Evolutionary conservation across 495 filamentous ascomycete genomes (phyloP).

Genomic region (Aspergillus leporis): DNA sequence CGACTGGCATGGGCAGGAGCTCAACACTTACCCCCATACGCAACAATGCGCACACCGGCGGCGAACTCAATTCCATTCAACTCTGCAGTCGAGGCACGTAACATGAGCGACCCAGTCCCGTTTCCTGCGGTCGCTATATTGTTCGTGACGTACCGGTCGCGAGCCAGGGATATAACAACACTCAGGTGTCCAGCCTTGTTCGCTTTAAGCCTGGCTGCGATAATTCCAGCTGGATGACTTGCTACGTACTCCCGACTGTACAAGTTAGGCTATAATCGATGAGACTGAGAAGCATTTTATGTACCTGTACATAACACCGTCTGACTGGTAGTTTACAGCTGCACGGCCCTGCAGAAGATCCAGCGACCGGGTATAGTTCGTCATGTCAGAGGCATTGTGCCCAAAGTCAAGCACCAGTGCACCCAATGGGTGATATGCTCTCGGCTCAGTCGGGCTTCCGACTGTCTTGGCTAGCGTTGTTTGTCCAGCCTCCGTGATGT

Average conservation of each 20-base stretch:
- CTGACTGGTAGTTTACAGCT: slow-evolving; percentile 28
- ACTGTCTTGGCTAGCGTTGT: slow-evolving; percentile 30
- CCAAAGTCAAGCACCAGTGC: slow-evolving; percentile 41
- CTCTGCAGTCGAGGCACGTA: slow-evolving; percentile 5
- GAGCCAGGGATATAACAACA: slow-evolving; percentile 7
- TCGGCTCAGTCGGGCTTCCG: slow-evolving; percentile 29
- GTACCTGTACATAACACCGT: slow-evolving; percentile 34
- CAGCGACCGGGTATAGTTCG: slow-evolving; percentile 34
- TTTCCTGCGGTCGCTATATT: neutral
- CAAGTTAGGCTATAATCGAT: neutral
- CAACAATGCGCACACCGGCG: slow-evolving; percentile 5
- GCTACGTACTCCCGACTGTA: slow-evolving; percentile 19
- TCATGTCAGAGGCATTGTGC: slow-evolving; percentile 17
- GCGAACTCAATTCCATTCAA: slow-evolving; percentile 10
- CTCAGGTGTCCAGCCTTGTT: slow-evolving; percentile 14
- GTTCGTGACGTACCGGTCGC: slow-evolving; percentile 3
- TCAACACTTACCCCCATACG: neutral
- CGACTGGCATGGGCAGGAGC: neutral
- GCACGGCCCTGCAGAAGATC: slow-evolving; percentile 36
- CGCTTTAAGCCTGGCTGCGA: slow-evolving; percentile 35
- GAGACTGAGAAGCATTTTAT: neutral
- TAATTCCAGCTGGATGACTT: slow-evolving; percentile 37
- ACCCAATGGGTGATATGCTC: slow-evolving; percentile 39
- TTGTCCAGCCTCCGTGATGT: slow-evolving; percentile 34
- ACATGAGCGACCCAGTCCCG: neutral